Percentiles rank a stretch among this genome's conserved stretches.
Conservation (phyloP, 1,284 basidiomycete genomes). For the Papiliotrema flavescens region DNA sequence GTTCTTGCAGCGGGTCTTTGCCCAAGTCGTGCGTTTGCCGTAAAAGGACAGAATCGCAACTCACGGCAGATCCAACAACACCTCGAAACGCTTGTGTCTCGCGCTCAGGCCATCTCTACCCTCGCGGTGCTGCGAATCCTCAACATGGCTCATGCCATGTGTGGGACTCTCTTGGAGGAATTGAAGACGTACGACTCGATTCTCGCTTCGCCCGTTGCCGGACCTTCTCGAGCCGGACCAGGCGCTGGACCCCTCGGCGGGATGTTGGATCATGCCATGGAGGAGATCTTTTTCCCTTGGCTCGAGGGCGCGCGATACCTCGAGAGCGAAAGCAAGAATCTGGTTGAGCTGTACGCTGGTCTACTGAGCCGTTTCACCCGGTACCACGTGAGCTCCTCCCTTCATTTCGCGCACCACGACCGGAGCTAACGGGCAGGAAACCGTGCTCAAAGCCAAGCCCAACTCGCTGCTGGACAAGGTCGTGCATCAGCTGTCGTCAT, state of each 20-base stretch:
- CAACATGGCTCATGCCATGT: slow-evolving; percentile 79
- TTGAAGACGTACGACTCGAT: slow-evolving; percentile 87
- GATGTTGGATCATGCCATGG: slow-evolving; percentile 92
- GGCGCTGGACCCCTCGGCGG: slow-evolving; percentile 55
- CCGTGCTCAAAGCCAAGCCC: slow-evolving; percentile 72
- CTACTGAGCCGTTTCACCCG: slow-evolving; percentile 74
- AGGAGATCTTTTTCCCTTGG: slow-evolving; percentile 94
- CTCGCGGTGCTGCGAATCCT: slow-evolving; percentile 88
- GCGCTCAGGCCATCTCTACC: slow-evolving; percentile 70
- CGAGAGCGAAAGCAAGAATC: slow-evolving; percentile 83
- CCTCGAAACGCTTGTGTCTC: slow-evolving; percentile 76
- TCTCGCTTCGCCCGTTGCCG: slow-evolving; percentile 43
- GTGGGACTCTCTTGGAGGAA: slow-evolving; percentile 79
- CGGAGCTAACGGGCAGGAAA: slow-evolving; percentile 56
- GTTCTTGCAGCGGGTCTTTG: slow-evolving; percentile 95
- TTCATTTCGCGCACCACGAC: background rate
- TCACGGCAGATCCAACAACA: slow-evolving; percentile 83
- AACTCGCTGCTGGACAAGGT: slow-evolving; percentile 85
- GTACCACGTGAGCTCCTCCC: slow-evolving; percentile 70
- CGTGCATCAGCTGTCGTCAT: slow-evolving; percentile 81
- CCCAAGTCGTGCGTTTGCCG: slow-evolving; percentile 72
- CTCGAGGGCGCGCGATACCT: slow-evolving; percentile 88
- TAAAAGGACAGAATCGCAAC: background rate
- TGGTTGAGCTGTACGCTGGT: slow-evolving; percentile 76
- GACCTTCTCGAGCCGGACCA: slow-evolving; percentile 11